Percentiles rank a stretch among this genome's conserved stretches.
Evolutionary conservation across 2,329 filamentous ascomycete genomes (phyloP).

Genomic region (Cadophora malorum): DNA sequence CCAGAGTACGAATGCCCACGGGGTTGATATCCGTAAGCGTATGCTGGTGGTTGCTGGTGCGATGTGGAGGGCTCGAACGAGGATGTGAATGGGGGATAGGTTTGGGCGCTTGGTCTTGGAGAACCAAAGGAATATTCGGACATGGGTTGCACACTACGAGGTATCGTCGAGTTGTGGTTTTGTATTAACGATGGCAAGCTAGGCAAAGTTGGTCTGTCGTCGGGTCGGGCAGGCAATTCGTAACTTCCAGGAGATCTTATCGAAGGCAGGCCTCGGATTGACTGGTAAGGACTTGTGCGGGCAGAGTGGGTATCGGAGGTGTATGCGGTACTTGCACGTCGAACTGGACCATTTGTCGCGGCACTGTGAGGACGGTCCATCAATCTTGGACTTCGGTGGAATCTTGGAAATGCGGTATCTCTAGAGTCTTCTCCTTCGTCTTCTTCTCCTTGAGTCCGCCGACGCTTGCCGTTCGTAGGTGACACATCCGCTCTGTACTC

Average conservation of each 20-base stretch:
- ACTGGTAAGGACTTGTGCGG: constrained; percentile 30
- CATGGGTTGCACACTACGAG: constrained; percentile 20
- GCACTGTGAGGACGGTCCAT: constrained; percentile 27
- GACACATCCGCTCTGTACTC: constrained; percentile 14
- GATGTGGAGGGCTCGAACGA: constrained; percentile 25
- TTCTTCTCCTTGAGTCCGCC: constrained; percentile 33
- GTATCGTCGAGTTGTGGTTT: constrained; percentile 23
- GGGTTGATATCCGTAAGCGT: constrained; percentile 34
- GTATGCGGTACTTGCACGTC: constrained; percentile 20
- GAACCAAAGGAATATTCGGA: constrained; percentile 34
- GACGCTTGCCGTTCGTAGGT: constrained; percentile 31
- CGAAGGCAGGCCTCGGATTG: constrained; percentile 16
- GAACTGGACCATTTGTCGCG: constrained; percentile 14
- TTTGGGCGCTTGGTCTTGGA: constrained; percentile 28
- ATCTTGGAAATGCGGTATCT: constrained; percentile 24
- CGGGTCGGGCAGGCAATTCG: constrained; percentile 22
- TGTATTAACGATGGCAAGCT: constrained; percentile 33
- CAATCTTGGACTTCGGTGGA: constrained; percentile 30
- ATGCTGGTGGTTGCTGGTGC: constrained; percentile 24
- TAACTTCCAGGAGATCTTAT: constrained; percentile 24
- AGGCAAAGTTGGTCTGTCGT: constrained; percentile 32
- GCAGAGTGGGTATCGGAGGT: constrained; percentile 28
- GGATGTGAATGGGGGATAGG: constrained; percentile 27
- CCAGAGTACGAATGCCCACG: constrained; percentile 36
- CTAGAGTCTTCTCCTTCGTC: constrained; percentile 20